These are phyloP conservation scores for Psidium guajava DNA, from an alignment of 345 rosid species.

Conservation along the genomic window DNA sequence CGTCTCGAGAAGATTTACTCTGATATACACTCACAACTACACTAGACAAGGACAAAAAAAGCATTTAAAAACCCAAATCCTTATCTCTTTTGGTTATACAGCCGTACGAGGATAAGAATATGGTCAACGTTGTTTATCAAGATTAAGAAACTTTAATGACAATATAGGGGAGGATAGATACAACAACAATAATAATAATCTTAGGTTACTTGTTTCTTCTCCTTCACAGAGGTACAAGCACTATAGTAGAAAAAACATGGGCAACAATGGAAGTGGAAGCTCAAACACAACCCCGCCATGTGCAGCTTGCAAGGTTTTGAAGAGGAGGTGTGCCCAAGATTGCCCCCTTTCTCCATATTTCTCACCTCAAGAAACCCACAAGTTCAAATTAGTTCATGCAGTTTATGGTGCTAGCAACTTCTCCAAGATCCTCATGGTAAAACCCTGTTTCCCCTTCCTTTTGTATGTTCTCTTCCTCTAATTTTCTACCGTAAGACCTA, in stretches of 20 bases:
- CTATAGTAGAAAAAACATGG: slow-evolving; percentile 63
- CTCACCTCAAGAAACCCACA: slow-evolving; percentile 83
- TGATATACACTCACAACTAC: not conserved
- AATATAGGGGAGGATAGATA: not conserved
- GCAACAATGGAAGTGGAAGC: slow-evolving; percentile 26
- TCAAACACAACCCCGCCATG: slow-evolving; percentile 67
- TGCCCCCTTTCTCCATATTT: slow-evolving; percentile 89
- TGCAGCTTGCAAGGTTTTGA: slow-evolving; percentile 80
- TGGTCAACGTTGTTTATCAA: not conserved
- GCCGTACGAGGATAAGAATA: not conserved
- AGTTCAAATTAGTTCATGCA: slow-evolving; percentile 76
- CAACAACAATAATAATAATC: not conserved
- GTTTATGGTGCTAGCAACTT: slow-evolving; percentile 93
- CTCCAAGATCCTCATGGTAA: slow-evolving; percentile 78
- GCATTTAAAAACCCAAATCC: not conserved
- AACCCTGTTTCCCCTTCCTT: not conserved
- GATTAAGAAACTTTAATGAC: not conserved
- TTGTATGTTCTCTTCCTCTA: not conserved
- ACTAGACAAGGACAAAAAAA: not conserved
- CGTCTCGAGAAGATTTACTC: not conserved
- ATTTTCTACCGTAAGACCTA: not conserved
- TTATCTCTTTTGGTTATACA: not conserved
- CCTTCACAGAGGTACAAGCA: not conserved
- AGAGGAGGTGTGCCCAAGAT: slow-evolving; percentile 80
- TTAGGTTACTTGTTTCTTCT: not conserved